phyloP scores from a whole-genome alignment of 495 filamentous ascomycete species.

The Xylaria curta region DNA sequence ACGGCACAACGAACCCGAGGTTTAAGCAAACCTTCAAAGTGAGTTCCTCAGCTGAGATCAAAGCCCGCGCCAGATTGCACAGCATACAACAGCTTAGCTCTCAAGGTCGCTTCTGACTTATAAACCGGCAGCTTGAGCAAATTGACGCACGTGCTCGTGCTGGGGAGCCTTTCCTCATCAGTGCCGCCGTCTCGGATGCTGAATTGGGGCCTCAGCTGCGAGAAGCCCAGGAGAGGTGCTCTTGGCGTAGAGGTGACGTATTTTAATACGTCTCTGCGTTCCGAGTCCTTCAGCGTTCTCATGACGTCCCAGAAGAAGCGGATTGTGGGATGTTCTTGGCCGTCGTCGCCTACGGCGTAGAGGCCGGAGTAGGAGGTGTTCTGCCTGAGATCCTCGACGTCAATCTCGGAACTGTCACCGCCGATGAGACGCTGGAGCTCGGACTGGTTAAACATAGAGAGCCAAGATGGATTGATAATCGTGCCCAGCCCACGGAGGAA shows the following conservation, averaged over 20 bases:
- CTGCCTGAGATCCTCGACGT: constrained; percentile 83
- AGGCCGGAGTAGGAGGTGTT: constrained; percentile 89
- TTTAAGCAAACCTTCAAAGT: background rate
- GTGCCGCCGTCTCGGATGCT: constrained; percentile 86
- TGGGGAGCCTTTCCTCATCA: constrained; percentile 82
- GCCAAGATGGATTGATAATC: constrained; percentile 91
- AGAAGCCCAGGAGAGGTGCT: constrained; percentile 91
- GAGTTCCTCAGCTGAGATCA: constrained; percentile 72
- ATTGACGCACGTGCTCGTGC: constrained; percentile 97
- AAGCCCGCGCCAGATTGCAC: constrained; percentile 93
- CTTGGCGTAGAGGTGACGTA: constrained; percentile 95
- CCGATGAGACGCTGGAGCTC: constrained; percentile 93
- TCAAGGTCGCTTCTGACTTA: constrained; percentile 63
- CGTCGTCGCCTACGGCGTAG: constrained; percentile 87
- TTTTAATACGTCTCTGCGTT: constrained; percentile 85
- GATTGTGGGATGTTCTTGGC: constrained; percentile 81
- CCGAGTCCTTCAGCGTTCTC: constrained; percentile 71
- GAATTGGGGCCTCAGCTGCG: constrained; percentile 82
- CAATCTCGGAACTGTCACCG: constrained; percentile 82
- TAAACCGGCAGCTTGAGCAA: constrained; percentile 92
- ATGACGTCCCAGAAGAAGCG: constrained; percentile 93
- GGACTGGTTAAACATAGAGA: constrained; percentile 97
- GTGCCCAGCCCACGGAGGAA: constrained; percentile 84
- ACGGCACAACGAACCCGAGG: background rate
- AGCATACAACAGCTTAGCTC: constrained; percentile 85